Evolutionary conservation across 2,329 filamentous ascomycete species (phyloP).

Genomic region (Trichoderma koningiopsis): DNA sequence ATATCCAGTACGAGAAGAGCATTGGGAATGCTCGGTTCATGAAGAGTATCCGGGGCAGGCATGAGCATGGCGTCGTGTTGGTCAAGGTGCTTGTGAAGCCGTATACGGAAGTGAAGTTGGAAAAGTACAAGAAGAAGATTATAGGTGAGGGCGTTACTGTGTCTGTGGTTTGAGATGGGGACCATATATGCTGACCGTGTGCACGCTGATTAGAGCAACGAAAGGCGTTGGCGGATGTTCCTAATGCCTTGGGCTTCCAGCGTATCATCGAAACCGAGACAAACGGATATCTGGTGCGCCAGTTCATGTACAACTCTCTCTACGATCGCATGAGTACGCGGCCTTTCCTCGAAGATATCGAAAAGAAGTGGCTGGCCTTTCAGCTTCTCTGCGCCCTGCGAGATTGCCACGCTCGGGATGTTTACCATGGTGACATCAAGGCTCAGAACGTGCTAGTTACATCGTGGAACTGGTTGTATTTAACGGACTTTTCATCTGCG

Average conservation of each 20-base stretch:
- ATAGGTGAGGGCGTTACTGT: constrained; percentile 60
- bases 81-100: constrained; percentile 96
- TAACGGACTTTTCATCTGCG: constrained; percentile 94
- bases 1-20: constrained; percentile 88
- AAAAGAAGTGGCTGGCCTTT: constrained; percentile 98
- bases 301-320: constrained; percentile 93
- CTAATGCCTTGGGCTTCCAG: constrained; percentile 89
- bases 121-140: constrained; percentile 75
- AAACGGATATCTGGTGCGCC: constrained; percentile 89
- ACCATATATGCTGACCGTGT: not conserved
- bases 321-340: constrained; percentile 97
- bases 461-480: constrained; percentile 98
- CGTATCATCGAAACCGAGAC: constrained; percentile 88
- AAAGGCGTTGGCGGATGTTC: constrained; percentile 75
- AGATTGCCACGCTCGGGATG: constrained; percentile 84
- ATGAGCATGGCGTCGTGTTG: constrained; percentile 87
- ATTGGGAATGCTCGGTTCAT: constrained; percentile 92
- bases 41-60: constrained; percentile 90
- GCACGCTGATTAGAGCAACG: constrained; percentile 65
- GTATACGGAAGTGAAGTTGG: constrained; percentile 77
- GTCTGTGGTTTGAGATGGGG: not conserved
- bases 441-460: constrained; percentile 96
- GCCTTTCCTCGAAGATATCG: constrained; percentile 94
- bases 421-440: constrained; percentile 98
- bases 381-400: constrained; percentile 89